Conservation (phyloP, 345 rosid species). For the Lenwebbia sp. region DNA sequence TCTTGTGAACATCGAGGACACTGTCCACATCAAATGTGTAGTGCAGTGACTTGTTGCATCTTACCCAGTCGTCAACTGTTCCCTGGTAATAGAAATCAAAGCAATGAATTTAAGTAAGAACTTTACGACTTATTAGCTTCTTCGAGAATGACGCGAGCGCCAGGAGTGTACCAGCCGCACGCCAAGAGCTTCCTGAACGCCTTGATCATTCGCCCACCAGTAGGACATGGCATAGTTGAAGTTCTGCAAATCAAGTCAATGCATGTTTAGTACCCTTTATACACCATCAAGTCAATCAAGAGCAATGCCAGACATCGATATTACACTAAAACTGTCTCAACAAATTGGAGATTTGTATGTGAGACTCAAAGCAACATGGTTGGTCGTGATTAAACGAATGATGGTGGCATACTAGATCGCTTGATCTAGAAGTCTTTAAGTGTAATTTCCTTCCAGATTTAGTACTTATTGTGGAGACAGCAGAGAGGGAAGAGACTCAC, state of each 20-base stretch:
- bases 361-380: neutral
- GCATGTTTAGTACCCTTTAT: neutral
- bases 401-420: neutral
- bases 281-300: neutral
- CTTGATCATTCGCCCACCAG: slow-evolving; percentile 11
- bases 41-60: slow-evolving; percentile 17
- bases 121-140: neutral
- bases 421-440: neutral
- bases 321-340: neutral
- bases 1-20: slow-evolving; percentile 10
- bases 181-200: slow-evolving; percentile 20
- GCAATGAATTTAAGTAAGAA: neutral
- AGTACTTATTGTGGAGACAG: neutral
- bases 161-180: slow-evolving; percentile 9
- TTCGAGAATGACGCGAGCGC: neutral
- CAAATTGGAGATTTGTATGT: neutral
- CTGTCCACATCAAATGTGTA: slow-evolving; percentile 9
- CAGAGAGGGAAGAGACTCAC: neutral
- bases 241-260: neutral
- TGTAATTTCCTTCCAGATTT: neutral
- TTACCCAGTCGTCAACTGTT: slow-evolving; percentile 5
- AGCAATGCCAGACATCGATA: neutral
- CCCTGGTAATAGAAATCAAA: slow-evolving; percentile 8
- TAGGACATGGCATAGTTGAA: slow-evolving; percentile 13
- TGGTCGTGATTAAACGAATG: neutral